Conservation (phyloP, 2,329 filamentous ascomycete genomes). For the Verticillium isaacii region DNA sequence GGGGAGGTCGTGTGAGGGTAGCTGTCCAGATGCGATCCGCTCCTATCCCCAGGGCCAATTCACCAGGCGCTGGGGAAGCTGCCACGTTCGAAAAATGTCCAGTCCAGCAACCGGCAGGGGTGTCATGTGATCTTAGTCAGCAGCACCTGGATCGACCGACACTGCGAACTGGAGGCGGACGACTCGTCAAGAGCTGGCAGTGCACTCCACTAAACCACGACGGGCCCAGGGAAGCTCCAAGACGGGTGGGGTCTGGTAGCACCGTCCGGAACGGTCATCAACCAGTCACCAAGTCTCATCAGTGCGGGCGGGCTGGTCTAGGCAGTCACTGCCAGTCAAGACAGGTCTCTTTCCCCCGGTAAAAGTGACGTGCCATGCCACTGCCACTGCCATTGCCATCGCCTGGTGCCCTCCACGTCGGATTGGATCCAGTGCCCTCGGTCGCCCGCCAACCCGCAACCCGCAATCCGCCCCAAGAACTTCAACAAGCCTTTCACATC, state of each 20-base stretch:
- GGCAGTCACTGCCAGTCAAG: neutral
- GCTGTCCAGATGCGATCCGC: slow-evolving; percentile 6
- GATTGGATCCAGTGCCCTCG: neutral
- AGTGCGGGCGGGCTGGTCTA: neutral
- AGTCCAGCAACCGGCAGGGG: slow-evolving; percentile 20
- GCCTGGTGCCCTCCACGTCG: neutral
- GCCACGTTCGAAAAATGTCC: slow-evolving; percentile 46
- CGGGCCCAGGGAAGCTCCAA: neutral
- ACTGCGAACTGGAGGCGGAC: too few relatives aligned
- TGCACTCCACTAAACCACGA: neutral
- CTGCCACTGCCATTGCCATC: neutral
- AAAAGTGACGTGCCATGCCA: neutral
- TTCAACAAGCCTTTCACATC: neutral
- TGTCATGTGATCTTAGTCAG: slow-evolving; percentile 26
- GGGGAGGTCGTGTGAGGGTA: slow-evolving; percentile 5
- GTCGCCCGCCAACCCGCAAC: neutral
- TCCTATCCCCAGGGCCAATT: slow-evolving; percentile 11
- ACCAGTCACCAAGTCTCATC: neutral
- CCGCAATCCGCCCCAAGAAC: neutral
- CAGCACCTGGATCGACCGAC: neutral
- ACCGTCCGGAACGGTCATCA: neutral
- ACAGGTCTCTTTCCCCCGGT: neutral
- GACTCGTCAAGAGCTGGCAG: neutral
- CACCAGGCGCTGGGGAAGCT: slow-evolving; percentile 30
- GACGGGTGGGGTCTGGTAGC: neutral